Percentiles rank a stretch among this genome's conserved stretches.
Conservation (phyloP, 768 basidiomycete genomes). For the Leccinellum luteum region DNA sequence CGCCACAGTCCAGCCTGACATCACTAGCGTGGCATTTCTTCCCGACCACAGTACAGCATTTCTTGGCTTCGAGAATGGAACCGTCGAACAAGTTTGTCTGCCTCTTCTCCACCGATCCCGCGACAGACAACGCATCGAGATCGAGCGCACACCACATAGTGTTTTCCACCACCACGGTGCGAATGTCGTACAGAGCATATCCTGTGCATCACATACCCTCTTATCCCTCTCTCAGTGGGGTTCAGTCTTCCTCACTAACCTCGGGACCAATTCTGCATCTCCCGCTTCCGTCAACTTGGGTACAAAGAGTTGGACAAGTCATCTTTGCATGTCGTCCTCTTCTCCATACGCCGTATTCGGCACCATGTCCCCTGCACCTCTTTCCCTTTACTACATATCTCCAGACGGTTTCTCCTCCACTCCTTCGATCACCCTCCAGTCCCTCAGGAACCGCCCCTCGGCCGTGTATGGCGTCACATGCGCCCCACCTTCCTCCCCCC, state of each 20-base stretch:
- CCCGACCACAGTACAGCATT: slow-evolving; percentile 47
- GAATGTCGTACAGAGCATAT: slow-evolving; percentile 57
- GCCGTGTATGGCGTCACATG: slow-evolving; percentile 74
- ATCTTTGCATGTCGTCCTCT: slow-evolving; percentile 51
- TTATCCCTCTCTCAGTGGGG: slow-evolving; percentile 62
- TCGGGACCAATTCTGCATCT: slow-evolving; percentile 18
- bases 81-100: slow-evolving; percentile 46
- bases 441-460: slow-evolving; percentile 35
- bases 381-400: slow-evolving; percentile 54
- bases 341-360: slow-evolving; percentile 69
- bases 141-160: slow-evolving; percentile 19
- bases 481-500: slow-evolving; percentile 59
- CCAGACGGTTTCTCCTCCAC: slow-evolving; percentile 42
- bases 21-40: slow-evolving; percentile 54
- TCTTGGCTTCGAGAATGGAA: slow-evolving; percentile 61
- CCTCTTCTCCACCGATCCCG: slow-evolving; percentile 15
- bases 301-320: slow-evolving; percentile 59
- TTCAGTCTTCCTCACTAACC: slow-evolving; percentile 39
- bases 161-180: slow-evolving; percentile 36
- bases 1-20: slow-evolving; percentile 37
- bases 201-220: slow-evolving; percentile 41
- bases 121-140: slow-evolving; percentile 16
- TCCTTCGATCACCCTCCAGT: slow-evolving; percentile 50
- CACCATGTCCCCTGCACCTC: slow-evolving; percentile 52
- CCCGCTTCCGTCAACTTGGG: slow-evolving; percentile 42